phyloP scores from a whole-genome alignment of 805 yeast genomes.

The Candida gorgasii region DNA sequence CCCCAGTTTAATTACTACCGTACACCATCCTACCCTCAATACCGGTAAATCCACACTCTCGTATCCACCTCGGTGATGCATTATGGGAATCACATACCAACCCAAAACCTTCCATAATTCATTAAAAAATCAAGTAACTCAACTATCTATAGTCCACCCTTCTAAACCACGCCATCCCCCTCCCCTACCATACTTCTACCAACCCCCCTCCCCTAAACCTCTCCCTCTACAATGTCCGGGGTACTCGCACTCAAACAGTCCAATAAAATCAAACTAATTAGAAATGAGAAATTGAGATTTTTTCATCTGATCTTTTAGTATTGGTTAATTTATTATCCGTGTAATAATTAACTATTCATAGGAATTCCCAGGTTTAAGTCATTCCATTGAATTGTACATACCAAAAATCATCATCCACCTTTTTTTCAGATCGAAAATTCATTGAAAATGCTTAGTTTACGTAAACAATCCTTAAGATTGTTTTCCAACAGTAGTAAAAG shows the following conservation, averaged over 20 bases:
- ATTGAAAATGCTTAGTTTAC: constrained; percentile 15
- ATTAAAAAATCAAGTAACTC: no score
- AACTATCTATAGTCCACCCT: no score
- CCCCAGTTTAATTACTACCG: no score
- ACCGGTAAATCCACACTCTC: no score
- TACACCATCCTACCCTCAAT: no score
- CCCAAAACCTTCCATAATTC: no score
- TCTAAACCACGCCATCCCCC: no score
- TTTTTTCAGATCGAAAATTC: background rate
- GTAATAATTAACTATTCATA: background rate
- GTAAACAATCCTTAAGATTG: constrained; percentile 11
- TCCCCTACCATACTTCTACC: no score
- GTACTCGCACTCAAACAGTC: constrained; percentile 4
- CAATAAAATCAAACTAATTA: constrained; percentile 9
- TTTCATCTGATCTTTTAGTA: constrained; percentile 7
- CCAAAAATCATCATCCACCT: background rate
- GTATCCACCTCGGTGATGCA: no score
- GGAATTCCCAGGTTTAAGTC: background rate
- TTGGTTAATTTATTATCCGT: constrained; percentile 1
- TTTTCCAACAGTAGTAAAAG: constrained; percentile 26
- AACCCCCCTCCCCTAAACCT: background rate
- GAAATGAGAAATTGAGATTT: constrained; percentile 10
- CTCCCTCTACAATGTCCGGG: constrained; percentile 1
- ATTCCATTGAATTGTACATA: background rate
- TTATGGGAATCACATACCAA: no score